Conservation (phyloP, 306 rosid species). For the Mimosa bimucronata region DNA sequence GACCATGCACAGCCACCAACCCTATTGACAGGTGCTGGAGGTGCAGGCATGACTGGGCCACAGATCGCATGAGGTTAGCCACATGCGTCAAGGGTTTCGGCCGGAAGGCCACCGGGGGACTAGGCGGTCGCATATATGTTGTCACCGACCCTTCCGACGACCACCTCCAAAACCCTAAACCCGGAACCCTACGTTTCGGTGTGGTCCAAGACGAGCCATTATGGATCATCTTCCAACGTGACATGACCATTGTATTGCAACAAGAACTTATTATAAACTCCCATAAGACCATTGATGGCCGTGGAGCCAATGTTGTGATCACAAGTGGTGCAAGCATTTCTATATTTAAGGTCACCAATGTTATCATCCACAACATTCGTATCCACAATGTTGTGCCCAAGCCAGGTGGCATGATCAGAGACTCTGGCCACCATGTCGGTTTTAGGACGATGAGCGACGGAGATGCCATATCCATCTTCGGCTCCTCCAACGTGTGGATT, state of each 20-base stretch:
- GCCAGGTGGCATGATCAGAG: conserved; percentile 70
- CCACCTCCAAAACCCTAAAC: conserved; percentile 48
- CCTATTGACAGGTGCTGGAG: conserved; percentile 96
- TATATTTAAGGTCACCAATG: conserved; percentile 54
- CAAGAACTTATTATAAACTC: conserved; percentile 64
- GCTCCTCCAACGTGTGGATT: conserved; percentile 74
- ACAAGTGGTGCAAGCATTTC: conserved; percentile 66
- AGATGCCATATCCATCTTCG: conserved; percentile 72
- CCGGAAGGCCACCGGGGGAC: conserved; percentile 64
- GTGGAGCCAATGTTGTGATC: conserved; percentile 67
- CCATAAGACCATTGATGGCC: conserved; percentile 89
- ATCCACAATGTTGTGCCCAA: conserved; percentile 34
- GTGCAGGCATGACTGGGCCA: conserved; percentile 63
- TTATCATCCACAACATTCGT: conserved; percentile 69
- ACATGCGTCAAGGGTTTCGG: conserved; percentile 75
- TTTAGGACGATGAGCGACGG: conserved; percentile 63
- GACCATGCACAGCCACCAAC: conserved; percentile 62
- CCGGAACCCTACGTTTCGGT: conserved; percentile 69
- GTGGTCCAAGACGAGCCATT: conserved; percentile 57
- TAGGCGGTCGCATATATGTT: conserved; percentile 44
- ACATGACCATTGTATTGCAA: conserved; percentile 62
- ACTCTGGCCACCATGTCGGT: conserved; percentile 57
- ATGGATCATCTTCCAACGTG: conserved; percentile 68
- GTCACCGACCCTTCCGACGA: conserved; percentile 68
- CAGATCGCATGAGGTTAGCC: conserved; percentile 55